Base-by-base conservation (phyloP, 2,329 filamentous ascomycete species). In the Raffaelea deltoideospora region DNA sequence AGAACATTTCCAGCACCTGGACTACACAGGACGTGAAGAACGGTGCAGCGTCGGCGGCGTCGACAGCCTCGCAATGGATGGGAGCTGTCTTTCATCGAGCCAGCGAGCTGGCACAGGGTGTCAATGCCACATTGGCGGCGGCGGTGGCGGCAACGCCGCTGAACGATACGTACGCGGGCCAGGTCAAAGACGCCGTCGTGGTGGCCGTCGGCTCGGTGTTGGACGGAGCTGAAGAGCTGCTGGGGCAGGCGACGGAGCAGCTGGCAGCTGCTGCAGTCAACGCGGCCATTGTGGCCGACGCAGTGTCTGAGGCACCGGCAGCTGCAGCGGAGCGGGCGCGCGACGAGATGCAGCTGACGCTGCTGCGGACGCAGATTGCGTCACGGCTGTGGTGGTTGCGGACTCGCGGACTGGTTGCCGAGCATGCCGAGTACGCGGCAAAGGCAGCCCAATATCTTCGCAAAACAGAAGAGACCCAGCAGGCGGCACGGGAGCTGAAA, bases 191-290 rank as follows among this genome's bases (percentile, higher is more conserved):
- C 17, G 27, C 27, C n/a, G 21, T 14, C 20, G 19, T 32, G 31
- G 13, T 4, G 19, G 18, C 31, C 31, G 22, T 8, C 5, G 9
- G 18, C 8, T 21, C 31, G 11, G 20, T 31, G 34, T 9, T 7
- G 4, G 15, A 24, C 42, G 22, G 42, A 28, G 48, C 43, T 14
- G 38, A 41, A 10, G 45, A 40, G 13, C 37, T 47, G 23, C 40
- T 49, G 8, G 36, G 44, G 27, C 50, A 45, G 26, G 35, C 54
- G 14, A 52, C 46, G 39, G 37, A 45, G 27, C 45, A 47, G 4
- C 33, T 56, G n/a, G n/a, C n/a, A n/a, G n/a, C n/a, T n/a, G n/a
- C n/a, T n/a, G n/a, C n/a, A 30, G 28, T 15, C 8, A 6, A 17
- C 28, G 10, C 28, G 28, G 14, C n/a, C 28, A 6, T 11, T 30